Evolutionary conservation across 75 land plant species (phyloP).

Genomic region (Cunninghamia lanceolata): DNA sequence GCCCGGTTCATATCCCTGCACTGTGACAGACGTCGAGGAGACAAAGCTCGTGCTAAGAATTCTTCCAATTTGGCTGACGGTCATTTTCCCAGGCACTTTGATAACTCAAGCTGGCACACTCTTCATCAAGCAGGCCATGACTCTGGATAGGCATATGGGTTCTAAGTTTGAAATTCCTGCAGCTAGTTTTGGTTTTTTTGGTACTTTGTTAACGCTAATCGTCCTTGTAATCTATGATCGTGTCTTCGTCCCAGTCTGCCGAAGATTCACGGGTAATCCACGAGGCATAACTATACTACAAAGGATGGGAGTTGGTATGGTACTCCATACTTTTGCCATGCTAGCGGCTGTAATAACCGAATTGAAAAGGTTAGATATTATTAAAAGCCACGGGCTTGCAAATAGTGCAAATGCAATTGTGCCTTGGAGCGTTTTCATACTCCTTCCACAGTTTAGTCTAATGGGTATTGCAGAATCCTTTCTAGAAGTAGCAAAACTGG

Average conservation of each 20-base stretch:
- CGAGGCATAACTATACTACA: constrained; percentile 20
- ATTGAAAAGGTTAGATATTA: constrained; percentile 25
- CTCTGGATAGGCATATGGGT: too few species aligned
- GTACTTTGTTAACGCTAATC: neutral
- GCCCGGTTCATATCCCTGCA: neutral
- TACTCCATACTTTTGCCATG: constrained; percentile 35
- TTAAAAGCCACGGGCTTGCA: constrained; percentile 23
- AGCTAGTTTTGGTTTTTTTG: neutral
- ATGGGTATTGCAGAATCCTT: constrained; percentile 56
- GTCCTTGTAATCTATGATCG: neutral
- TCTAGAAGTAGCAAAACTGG: constrained; percentile 46
- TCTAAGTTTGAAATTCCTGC: neutral
- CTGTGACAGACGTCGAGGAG: neutral
- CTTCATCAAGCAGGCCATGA: neutral
- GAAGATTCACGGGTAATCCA: constrained; percentile 38
- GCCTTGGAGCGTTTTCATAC: too few species aligned
- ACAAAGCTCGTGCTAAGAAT: too few species aligned
- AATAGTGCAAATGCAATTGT: too few species aligned
- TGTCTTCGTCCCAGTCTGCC: constrained; percentile 23
- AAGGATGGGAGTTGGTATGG: constrained; percentile 48
- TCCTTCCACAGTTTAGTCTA: constrained; percentile 51
- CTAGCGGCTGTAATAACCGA: constrained; percentile 37
- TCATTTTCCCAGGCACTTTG: neutral
- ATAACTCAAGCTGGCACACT: neutral
- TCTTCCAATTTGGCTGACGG: too few species aligned